These are phyloP conservation scores for Cydonia oblonga DNA, from an alignment of 331 rosid species.

Conservation along the genomic window DNA sequence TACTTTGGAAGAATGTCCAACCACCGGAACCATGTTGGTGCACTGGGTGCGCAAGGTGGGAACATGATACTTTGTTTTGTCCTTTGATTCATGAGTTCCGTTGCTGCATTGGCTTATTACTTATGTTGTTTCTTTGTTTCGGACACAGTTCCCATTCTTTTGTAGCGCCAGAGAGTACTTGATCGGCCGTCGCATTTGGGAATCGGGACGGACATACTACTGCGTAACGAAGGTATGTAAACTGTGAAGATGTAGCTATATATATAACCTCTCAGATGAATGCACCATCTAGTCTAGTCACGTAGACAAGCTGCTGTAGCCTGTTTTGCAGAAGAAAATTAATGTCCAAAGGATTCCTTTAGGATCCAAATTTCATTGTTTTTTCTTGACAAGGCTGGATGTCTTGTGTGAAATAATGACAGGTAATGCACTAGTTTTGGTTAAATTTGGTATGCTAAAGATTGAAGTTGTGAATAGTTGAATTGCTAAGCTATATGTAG, in stretches of 20 bases:
- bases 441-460: neutral
- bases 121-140: neutral
- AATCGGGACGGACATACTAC: conserved; percentile 53
- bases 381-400: neutral
- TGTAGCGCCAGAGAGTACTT: conserved; percentile 91
- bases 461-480: neutral
- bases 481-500: neutral
- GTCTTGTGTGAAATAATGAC: neutral
- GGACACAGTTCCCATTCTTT: conserved; percentile 86
- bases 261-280: neutral
- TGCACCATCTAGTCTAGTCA: neutral
- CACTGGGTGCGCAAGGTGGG: conserved; percentile 97
- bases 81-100: conserved; percentile 1
- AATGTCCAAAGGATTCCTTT: neutral
- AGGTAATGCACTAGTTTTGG: neutral
- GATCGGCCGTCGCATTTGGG: conserved; percentile 95
- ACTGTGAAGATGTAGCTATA: neutral
- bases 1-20: conserved; percentile 53
- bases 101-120: conserved; percentile 13
- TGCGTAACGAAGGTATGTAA: conserved; percentile 77
- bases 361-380: neutral
- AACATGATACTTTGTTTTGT: neutral
- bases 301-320: neutral
- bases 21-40: conserved; percentile 74
- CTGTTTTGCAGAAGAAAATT: neutral